A percentile compares a stretch with the other conserved stretches of the same genome.
These are phyloP conservation scores for Boletus coccyginus DNA, from an alignment of 768 basidiomycete species.

Conservation along the genomic window DNA sequence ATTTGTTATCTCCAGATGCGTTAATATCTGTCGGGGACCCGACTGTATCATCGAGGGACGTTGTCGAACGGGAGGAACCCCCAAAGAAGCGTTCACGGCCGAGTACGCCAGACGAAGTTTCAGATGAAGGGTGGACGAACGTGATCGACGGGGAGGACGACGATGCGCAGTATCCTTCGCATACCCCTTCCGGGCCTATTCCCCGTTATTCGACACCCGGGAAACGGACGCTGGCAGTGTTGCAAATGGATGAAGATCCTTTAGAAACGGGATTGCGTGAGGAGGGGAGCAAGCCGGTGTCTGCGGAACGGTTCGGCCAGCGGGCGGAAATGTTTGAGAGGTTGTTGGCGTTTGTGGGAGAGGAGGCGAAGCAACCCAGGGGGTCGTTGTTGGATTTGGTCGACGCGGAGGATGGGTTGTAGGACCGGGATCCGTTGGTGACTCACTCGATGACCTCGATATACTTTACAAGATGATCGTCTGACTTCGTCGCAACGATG, in stretches of 20 bases:
- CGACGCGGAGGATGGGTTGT: constrained; percentile 35
- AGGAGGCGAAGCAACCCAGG: constrained; percentile 63
- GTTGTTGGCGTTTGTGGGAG: constrained; percentile 60
- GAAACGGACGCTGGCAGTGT: constrained; percentile 22
- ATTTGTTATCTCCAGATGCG: constrained; percentile 49
- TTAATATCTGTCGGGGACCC: not conserved
- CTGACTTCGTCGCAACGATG: not conserved
- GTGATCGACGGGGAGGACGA: constrained; percentile 35
- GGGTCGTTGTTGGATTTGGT: constrained; percentile 64
- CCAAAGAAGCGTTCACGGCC: constrained; percentile 47
- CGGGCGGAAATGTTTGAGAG: constrained; percentile 69
- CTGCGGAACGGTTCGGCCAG: constrained; percentile 54
- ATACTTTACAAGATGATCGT: too few relatives aligned
- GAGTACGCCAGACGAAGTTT: constrained; percentile 40
- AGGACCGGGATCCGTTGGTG: not conserved
- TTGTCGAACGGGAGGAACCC: constrained; percentile 25
- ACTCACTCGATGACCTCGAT: too few relatives aligned
- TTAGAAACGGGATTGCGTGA: constrained; percentile 25
- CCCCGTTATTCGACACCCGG: constrained; percentile 1
- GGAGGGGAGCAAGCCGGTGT: constrained; percentile 32
- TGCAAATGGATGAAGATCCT: constrained; percentile 30
- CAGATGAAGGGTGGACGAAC: constrained; percentile 43
- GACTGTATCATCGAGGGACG: constrained; percentile 9
- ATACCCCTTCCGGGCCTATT: not conserved
- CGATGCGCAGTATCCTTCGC: not conserved